Evolutionary conservation across 1,284 basidiomycete species (phyloP).

Genomic region (Rhizopogon parksii): DNA sequence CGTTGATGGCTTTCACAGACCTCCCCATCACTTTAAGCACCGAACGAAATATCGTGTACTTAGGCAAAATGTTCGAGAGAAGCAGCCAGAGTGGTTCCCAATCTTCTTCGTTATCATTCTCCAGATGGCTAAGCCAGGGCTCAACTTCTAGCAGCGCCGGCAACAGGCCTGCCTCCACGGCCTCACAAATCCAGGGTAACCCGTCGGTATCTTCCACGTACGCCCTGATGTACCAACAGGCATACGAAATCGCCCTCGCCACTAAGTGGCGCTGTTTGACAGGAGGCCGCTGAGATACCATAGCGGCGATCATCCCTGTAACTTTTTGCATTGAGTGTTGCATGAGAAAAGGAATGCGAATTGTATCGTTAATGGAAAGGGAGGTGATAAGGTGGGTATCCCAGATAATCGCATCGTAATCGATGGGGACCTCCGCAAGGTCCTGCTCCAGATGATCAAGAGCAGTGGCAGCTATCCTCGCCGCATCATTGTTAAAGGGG

Average conservation of each 20-base stretch:
- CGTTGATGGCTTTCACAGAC: conserved; percentile 14
- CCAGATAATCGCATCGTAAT: conserved; percentile 26
- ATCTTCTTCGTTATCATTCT: conserved; percentile 17
- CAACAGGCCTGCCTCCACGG: conserved; percentile 21
- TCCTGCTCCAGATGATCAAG: conserved; percentile 23
- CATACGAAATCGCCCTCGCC: conserved; percentile 24
- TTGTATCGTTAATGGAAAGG: conserved; percentile 23
- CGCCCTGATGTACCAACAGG: conserved; percentile 26
- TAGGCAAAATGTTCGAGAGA: conserved; percentile 20
- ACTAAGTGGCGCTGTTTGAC: conserved; percentile 10
- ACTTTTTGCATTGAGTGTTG: conserved; percentile 18
- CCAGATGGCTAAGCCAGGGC: conserved; percentile 21
- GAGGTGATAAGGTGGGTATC: conserved; percentile 25
- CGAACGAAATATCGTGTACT: conserved; percentile 22
- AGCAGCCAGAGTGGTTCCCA: conserved; percentile 25
- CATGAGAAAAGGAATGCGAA: conserved; percentile 21
- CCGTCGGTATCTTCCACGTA: conserved; percentile 24
- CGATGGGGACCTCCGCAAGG: conserved; percentile 13
- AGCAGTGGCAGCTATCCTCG: conserved; percentile 19
- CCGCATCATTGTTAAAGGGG: conserved; percentile 18
- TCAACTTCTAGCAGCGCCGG: conserved; percentile 22
- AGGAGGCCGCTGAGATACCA: conserved; percentile 11
- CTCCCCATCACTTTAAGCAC: conserved; percentile 15
- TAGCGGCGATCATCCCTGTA: conserved; percentile 13
- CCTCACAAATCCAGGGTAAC: conserved; percentile 21